Evolutionary conservation across 2,329 filamentous ascomycete genomes (phyloP), one percentile per base, ranked within the genome.

Genomic region (Chaetoscypha palmicola): DNA sequence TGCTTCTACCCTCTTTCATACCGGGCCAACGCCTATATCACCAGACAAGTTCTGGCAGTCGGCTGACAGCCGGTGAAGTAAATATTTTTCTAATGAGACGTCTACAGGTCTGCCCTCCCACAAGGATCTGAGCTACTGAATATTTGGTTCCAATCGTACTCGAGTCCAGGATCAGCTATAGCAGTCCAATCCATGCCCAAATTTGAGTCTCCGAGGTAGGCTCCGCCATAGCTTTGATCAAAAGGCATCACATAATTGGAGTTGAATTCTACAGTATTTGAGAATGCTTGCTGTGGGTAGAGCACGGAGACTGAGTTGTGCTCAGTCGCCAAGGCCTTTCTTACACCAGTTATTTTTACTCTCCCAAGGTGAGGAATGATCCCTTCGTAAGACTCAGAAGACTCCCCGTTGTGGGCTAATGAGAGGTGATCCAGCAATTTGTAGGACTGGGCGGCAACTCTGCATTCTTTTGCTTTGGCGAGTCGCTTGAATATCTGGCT

Each of bases 311-410:
- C 28, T 11, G 4, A 16, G 35, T 40, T 40, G 14, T 23, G 39
- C 11, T 10, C 3, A 31, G 28, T 14, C 4, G 11, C 16, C 28
- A 14, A 31, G 3, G 28, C 28, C 16, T 31, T 3, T 14, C 12
- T 31, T 14, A 31, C 28, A 12, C 11, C 11, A 37, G 3, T 37
- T 5, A 55, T 55, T n/a, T 36, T 26, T 1, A 55, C 49, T 22
- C 47, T 70, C 19, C 73, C 66, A 58, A 70, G 70, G 45, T 67
- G 70, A 2, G 68, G 68, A 17, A 71, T 64, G 3, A 64, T 62
- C 14, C 68, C 62, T 51, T 67, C 66, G 49, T 63, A 68, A 3
- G 52, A 58, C 5, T 51, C 44, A 30, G 46, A 46, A 11, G 46
- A 46, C 17, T 48, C 37, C 14, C 50, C 58, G 19, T 57, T 49